These are phyloP conservation scores for Sporothrix globosa DNA, from an alignment of 2,329 filamentous ascomycete species.

Conservation along the genomic window DNA sequence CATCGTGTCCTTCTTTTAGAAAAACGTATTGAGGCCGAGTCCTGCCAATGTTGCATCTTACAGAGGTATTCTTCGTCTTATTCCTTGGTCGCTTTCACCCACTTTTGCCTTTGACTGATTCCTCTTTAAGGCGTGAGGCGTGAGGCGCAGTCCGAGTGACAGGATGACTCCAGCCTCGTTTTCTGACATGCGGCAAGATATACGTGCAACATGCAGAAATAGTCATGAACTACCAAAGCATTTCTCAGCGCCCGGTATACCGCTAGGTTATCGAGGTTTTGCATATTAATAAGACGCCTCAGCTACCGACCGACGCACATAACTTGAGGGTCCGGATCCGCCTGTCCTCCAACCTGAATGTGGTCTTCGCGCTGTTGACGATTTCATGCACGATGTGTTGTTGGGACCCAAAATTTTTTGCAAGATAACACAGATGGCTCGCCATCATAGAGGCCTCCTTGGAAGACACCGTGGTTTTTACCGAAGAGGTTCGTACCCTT, in stretches of 20 bases:
- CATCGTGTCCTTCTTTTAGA: neutral
- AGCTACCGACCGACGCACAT: no score
- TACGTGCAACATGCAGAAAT: neutral
- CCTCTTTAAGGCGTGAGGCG: neutral
- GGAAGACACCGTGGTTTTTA: neutral
- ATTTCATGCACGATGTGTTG: conserved; percentile 20
- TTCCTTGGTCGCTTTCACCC: neutral
- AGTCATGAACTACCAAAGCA: neutral
- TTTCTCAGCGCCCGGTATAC: neutral
- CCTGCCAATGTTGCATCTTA: neutral
- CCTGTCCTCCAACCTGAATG: neutral
- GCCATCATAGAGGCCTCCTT: neutral
- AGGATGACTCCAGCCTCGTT: conserved; percentile 7
- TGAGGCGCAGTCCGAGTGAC: conserved; percentile 8
- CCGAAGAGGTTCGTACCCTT: no score
- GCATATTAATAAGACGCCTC: no score
- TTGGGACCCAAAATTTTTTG: neutral
- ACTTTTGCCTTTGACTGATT: neutral
- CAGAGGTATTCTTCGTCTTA: neutral
- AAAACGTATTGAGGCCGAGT: neutral
- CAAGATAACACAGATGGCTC: neutral
- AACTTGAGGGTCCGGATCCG: neutral
- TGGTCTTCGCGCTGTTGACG: neutral
- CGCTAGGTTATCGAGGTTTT: no score
- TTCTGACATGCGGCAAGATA: conserved; percentile 10